Evolutionary conservation across 805 yeast genomes (phyloP).

Genomic region (Wickerhamiella nectarea): DNA sequence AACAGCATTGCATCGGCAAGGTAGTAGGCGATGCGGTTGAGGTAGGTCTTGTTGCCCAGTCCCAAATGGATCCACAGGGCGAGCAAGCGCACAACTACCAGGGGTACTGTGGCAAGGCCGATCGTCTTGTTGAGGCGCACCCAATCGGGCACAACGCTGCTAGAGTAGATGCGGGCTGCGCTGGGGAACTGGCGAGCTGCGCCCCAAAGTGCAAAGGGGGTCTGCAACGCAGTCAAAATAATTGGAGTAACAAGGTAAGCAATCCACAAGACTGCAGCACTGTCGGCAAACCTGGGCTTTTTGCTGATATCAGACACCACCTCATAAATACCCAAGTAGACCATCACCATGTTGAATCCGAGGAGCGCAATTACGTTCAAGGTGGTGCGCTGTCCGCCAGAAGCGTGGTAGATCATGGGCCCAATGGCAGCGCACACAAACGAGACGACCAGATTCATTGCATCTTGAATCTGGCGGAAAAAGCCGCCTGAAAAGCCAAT

Average conservation of each 20-base stretch:
- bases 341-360: conserved; percentile 14
- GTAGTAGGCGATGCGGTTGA: conserved; percentile 13
- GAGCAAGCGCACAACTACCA: conserved; percentile 12
- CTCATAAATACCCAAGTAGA: conserved; percentile 3
- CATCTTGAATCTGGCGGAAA: conserved; percentile 3
- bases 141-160: conserved; percentile 21
- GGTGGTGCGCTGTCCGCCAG: conserved; percentile 14
- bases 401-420: conserved; percentile 19
- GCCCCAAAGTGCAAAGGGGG: conserved; percentile 18
- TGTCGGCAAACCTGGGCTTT: neutral
- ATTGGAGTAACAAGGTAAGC: conserved; percentile 1
- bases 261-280: conserved; percentile 9
- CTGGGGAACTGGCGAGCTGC: conserved; percentile 16
- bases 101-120: conserved; percentile 16
- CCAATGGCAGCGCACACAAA: conserved; percentile 14
- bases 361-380: conserved; percentile 15
- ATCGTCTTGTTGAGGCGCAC: conserved; percentile 21
- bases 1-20: conserved; percentile 16
- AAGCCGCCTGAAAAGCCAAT: conserved; percentile 1
- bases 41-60: conserved; percentile 10
- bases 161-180: conserved; percentile 20
- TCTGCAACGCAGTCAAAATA: conserved; percentile 13
- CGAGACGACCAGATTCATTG: conserved; percentile 8
- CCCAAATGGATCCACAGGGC: conserved; percentile 11
- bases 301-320: neutral